Base-by-base conservation (phyloP, 495 filamentous ascomycete species). In the Trypethelium eluteriae region DNA sequence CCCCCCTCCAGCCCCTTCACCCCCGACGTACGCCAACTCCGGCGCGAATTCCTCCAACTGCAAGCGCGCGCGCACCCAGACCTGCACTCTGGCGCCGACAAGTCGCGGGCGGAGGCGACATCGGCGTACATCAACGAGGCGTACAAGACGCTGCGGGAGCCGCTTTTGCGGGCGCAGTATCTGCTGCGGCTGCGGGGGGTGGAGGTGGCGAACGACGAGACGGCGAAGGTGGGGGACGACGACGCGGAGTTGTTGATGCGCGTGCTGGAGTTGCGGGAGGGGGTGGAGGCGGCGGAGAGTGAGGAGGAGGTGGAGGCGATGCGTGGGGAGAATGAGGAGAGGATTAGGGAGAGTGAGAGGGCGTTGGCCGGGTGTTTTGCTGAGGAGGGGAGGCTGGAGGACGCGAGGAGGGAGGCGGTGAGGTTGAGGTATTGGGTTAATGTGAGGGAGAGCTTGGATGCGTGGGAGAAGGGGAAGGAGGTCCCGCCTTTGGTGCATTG, bases 371-470 rank as follows among this genome's bases (percentile, higher is more conserved):
- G 73, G 62, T 81, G 84, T n/a, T 92, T 98, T 76, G 78, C 73
- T 73, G 63, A 50, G 6, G 89, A 87, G 47, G 87, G 95, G 78
- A 38, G 53, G 32, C 70, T 89, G 61, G 81, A 85, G 70, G 75
- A 39, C 18, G 94, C 91, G 39, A 85, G 81, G 79, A 72, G 64
- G 66, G 91, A 93, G 82, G 85, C 85, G 53, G 85, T 95, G 6
- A 79, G 82, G 76, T 78, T 98, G 82, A 81, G 91, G 77, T 98
- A 96, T 80, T 97, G 94, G 94, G 81, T 87, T 72, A 94, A 92
- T 82, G 85, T 98, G 62, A 82, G 84, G 62, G 88, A 96, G 79
- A 89, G 87, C 35, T 75, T 97, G 72, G 78, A 86, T 74, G 83
- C 84, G 70, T 96, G 93, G 94, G 93, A 91, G 82, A 85, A 81